A percentile compares a stretch with the other conserved stretches of the same genome.
Evolutionary conservation across 345 rosid species (phyloP).

Genomic region (Rhodamnia argentea): DNA sequence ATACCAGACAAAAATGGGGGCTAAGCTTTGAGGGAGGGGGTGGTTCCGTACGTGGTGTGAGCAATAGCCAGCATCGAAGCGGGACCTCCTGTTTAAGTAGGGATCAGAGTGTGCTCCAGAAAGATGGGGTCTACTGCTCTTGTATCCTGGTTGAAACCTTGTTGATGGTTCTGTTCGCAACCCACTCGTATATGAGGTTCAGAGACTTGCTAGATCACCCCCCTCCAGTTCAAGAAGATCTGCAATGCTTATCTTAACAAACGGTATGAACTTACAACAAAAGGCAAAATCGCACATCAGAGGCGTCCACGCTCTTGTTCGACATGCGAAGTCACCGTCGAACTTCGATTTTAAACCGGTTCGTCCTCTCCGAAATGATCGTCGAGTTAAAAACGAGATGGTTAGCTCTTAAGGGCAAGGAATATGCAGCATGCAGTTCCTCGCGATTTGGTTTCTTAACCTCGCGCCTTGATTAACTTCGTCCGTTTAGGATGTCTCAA

Average conservation of each 20-base stretch:
- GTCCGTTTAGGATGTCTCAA: not conserved
- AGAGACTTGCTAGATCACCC: not conserved
- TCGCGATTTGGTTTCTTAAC: not conserved
- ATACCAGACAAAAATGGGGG: not conserved
- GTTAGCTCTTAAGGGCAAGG: not conserved
- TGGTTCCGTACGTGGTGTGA: not conserved
- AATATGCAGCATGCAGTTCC: not conserved
- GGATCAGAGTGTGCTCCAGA: not conserved
- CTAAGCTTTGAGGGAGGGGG: not conserved
- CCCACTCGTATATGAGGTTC: not conserved
- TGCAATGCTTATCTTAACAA: not conserved
- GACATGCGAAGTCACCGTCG: not conserved
- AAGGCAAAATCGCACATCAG: not conserved
- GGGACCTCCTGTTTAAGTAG: not conserved
- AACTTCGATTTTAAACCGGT: not conserved
- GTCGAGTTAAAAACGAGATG: too few species aligned
- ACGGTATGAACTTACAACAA: not conserved
- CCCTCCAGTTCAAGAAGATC: not conserved
- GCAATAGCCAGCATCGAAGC: not conserved
- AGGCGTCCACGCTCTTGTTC: not conserved
- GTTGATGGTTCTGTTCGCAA: not conserved
- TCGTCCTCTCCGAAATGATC: not conserved
- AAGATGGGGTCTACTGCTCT: not conserved
- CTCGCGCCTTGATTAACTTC: not conserved
- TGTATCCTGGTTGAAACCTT: not conserved